Percentiles rank a stretch among this genome's conserved stretches.
These are phyloP conservation scores for Fraxinus pennsylvanica DNA, from an alignment of 257 asterid species.

Conservation along the genomic window DNA sequence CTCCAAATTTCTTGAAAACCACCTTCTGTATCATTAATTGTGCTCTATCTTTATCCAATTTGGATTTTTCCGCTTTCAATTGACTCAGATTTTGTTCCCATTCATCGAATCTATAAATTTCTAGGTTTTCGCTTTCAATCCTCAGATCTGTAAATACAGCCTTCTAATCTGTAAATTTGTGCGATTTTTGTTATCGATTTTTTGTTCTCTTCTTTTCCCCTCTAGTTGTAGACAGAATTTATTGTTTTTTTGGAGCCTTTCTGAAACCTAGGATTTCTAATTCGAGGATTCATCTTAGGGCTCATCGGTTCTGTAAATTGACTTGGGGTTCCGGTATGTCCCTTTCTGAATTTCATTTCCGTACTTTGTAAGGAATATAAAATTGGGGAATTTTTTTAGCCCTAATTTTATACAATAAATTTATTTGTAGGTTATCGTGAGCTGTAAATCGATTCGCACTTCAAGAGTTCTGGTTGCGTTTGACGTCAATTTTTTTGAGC, in stretches of 20 bases:
- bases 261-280: slow-evolving; percentile 45
- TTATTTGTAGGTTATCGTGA: not conserved
- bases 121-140: slow-evolving; percentile 36
- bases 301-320: slow-evolving; percentile 39
- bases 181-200: not conserved
- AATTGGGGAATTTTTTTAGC: slow-evolving; percentile 17
- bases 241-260: slow-evolving; percentile 16
- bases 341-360: slow-evolving; percentile 26
- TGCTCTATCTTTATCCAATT: slow-evolving; percentile 22
- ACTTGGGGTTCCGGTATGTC: slow-evolving; percentile 31
- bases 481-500: not conserved
- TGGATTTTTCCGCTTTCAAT: slow-evolving; percentile 32
- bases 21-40: slow-evolving; percentile 28
- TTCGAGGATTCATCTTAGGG: slow-evolving; percentile 22
- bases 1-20: slow-evolving; percentile 21
- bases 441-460: not conserved
- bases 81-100: slow-evolving; percentile 27
- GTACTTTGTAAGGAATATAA: not conserved
- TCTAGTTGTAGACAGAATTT: not conserved
- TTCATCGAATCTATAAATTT: slow-evolving; percentile 23
- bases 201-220: slow-evolving; percentile 22
- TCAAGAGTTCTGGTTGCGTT: not conserved
- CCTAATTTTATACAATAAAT: slow-evolving; percentile 14
- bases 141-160: slow-evolving; percentile 36
- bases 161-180: slow-evolving; percentile 4